These are phyloP conservation scores for Russula lepida DNA, from an alignment of 768 basidiomycete species.

Conservation along the genomic window DNA sequence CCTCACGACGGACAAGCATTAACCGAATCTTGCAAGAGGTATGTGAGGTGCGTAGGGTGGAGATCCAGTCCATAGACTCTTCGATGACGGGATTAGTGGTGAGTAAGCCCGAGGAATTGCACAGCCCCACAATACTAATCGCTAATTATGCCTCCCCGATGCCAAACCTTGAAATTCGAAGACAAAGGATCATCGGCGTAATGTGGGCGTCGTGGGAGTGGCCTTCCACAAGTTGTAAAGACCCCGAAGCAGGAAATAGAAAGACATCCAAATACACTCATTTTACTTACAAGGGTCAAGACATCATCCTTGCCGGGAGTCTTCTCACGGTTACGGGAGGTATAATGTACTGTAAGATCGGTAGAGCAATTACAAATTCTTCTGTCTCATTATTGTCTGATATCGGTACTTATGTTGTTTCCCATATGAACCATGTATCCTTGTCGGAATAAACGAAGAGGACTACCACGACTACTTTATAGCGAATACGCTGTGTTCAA, in stretches of 20 bases:
- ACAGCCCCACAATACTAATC: background rate
- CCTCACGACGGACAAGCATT: background rate
- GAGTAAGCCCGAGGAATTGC: background rate
- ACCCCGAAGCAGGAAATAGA: too few relatives aligned
- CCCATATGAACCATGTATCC: background rate
- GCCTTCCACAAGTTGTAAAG: too few relatives aligned
- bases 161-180: background rate
- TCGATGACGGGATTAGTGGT: background rate
- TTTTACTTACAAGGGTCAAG: background rate
- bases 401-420: background rate
- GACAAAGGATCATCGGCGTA: background rate
- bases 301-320: background rate
- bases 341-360: background rate
- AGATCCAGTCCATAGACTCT: background rate
- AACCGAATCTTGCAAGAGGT: background rate
- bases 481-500: background rate
- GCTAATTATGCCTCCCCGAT: background rate
- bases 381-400: background rate
- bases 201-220: background rate
- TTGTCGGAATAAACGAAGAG: background rate
- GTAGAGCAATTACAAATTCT: too few relatives aligned
- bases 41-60: background rate
- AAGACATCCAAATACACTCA: background rate
- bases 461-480: background rate
- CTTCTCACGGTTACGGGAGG: background rate